phyloP scores from a whole-genome alignment of 768 basidiomycete genomes.

The Mycena vulgaris region DNA sequence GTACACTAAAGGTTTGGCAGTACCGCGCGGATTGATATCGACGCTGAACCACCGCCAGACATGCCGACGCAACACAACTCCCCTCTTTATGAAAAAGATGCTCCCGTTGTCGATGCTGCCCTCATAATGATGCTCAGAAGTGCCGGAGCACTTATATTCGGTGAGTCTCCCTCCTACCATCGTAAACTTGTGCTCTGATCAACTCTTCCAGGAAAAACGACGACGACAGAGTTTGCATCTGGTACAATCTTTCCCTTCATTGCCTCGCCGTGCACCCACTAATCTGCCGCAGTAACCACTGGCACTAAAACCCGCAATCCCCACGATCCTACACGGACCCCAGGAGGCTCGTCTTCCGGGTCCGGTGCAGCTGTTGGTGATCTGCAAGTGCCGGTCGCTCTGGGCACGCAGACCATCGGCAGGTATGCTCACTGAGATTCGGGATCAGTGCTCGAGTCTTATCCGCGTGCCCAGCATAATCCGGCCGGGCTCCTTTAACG shows the following conservation, averaged over 20 bases:
- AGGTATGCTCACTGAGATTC: constrained; percentile 14
- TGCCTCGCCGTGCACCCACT: too few species aligned
- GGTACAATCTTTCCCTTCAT: too few species aligned
- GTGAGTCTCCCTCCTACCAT: not conserved
- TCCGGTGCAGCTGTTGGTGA: constrained; percentile 39
- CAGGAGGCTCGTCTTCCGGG: constrained; percentile 40
- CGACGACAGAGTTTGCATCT: constrained; percentile 33
- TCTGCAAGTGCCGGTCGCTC: constrained; percentile 38
- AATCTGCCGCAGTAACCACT: constrained; percentile 23
- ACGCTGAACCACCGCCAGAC: constrained; percentile 3
- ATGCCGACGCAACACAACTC: constrained; percentile 42
- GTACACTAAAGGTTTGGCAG: constrained; percentile 12
- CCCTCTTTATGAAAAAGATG: constrained; percentile 28
- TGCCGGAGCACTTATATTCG: constrained; percentile 38
- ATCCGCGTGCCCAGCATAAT: constrained; percentile 20
- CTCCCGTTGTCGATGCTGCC: constrained; percentile 31
- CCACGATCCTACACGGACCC: constrained; percentile 31
- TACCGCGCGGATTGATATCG: not conserved
- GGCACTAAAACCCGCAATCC: constrained; percentile 37
- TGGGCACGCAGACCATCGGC: constrained; percentile 39
- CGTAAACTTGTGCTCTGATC: not conserved
- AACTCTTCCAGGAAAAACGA: constrained; percentile 32
- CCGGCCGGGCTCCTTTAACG: constrained; percentile 40
- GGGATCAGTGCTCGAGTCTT: too few species aligned
- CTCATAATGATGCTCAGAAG: constrained; percentile 33